Evolutionary conservation across 768 basidiomycete species (phyloP).

Genomic region (Tulasnella sp.): DNA sequence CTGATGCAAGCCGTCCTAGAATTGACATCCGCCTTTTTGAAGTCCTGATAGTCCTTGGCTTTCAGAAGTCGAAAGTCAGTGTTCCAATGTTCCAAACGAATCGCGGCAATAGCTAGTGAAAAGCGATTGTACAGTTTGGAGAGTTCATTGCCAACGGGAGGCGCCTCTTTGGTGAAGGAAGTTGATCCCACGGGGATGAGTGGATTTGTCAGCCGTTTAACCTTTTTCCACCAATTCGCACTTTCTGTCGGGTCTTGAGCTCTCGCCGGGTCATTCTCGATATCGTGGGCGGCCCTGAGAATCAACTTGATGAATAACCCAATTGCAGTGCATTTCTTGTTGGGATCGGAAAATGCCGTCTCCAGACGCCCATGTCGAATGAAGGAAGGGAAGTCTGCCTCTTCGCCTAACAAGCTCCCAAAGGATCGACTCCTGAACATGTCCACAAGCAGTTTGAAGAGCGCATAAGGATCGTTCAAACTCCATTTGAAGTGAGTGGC

Average conservation of each 20-base stretch:
- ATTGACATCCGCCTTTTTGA: constrained; percentile 47
- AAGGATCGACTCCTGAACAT: constrained; percentile 71
- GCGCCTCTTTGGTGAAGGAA: constrained; percentile 42
- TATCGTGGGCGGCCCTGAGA: constrained; percentile 41
- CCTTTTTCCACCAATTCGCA: constrained; percentile 29
- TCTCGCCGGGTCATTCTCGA: constrained; percentile 20
- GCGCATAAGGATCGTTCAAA: constrained; percentile 37
- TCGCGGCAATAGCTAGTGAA: constrained; percentile 53
- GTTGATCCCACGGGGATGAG: constrained; percentile 59
- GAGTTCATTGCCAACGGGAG: constrained; percentile 41
- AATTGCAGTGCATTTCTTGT: constrained; percentile 54
- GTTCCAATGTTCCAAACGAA: constrained; percentile 48
- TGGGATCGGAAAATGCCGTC: constrained; percentile 35
- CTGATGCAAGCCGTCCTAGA: constrained; percentile 62
- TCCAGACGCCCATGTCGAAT: constrained; percentile 40
- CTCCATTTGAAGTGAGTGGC: constrained; percentile 68
- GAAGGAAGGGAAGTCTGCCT: constrained; percentile 58
- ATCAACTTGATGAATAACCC: constrained; percentile 72
- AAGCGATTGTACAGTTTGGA: constrained; percentile 77
- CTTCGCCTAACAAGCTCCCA: constrained; percentile 50
- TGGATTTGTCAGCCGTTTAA: constrained; percentile 58
- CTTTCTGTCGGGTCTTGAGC: constrained; percentile 21
- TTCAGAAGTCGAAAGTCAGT: constrained; percentile 45
- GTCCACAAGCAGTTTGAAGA: constrained; percentile 52
- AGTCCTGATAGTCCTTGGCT: constrained; percentile 53